phyloP scores from a whole-genome alignment of 768 basidiomycete genomes.

The Mycena polygramma region DNA sequence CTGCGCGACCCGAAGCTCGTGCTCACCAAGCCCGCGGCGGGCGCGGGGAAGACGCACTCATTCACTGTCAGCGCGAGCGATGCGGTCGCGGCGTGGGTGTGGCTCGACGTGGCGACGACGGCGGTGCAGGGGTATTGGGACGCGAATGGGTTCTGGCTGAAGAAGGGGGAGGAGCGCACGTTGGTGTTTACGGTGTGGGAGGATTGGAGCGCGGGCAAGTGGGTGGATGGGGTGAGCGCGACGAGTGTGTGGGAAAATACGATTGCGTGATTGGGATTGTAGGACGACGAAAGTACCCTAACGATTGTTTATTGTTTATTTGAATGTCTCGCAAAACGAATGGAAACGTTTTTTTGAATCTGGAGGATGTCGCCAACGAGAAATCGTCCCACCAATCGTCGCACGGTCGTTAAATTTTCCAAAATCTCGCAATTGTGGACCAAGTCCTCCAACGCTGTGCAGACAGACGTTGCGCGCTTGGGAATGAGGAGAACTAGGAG shows the following conservation, averaged over 20 bases:
- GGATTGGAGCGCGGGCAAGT: slow-evolving; percentile 21
- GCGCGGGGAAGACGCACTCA: neutral
- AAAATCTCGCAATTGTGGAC: too few relatives aligned
- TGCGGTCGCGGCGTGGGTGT: slow-evolving; percentile 31
- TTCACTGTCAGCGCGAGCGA: slow-evolving; percentile 21
- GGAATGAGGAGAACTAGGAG: too few relatives aligned
- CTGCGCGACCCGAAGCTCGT: slow-evolving; percentile 28
- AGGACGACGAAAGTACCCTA: too few relatives aligned
- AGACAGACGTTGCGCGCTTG: too few relatives aligned
- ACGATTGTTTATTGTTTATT: too few relatives aligned
- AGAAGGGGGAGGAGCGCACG: slow-evolving; percentile 16
- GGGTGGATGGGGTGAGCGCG: slow-evolving; percentile 16
- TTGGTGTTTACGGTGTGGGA: slow-evolving; percentile 29
- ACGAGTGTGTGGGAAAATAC: slow-evolving; percentile 31
- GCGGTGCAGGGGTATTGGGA: slow-evolving; percentile 28
- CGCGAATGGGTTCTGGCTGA: slow-evolving; percentile 31
- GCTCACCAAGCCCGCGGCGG: neutral
- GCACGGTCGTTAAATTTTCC: too few relatives aligned
- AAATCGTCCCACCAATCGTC: too few relatives aligned
- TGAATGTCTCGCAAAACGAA: too few relatives aligned
- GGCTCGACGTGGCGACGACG: slow-evolving; percentile 26
- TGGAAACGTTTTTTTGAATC: too few relatives aligned
- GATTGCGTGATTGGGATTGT: neutral
- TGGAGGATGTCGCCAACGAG: too few relatives aligned
- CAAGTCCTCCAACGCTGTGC: too few relatives aligned